phyloP scores from a whole-genome alignment of 257 asterid species.

The Solanum dulcamara region DNA sequence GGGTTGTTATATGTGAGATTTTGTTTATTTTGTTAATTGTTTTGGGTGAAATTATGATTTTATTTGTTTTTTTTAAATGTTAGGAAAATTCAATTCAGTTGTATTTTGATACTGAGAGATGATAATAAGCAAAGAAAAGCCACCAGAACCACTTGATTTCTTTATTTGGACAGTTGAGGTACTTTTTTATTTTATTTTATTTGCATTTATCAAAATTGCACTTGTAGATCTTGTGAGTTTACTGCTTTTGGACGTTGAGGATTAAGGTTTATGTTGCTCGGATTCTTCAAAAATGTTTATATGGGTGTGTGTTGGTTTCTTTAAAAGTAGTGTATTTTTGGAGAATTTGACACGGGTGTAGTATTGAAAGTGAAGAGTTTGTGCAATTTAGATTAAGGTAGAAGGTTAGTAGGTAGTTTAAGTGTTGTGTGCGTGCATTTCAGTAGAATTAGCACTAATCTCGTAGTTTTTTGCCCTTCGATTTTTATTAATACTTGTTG shows the following conservation, averaged over 20 bases:
- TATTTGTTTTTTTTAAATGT: neutral
- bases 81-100: neutral
- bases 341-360: neutral
- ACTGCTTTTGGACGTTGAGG: neutral
- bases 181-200: neutral
- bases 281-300: neutral
- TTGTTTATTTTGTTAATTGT: neutral
- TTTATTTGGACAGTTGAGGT: conserved; percentile 1
- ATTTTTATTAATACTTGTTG: neutral
- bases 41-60: neutral
- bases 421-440: neutral
- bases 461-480: neutral
- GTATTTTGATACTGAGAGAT: neutral
- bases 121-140: neutral
- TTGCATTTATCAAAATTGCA: neutral
- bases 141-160: neutral
- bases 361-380: no score
- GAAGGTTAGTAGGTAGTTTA: neutral
- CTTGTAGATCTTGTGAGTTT: neutral
- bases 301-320: no score
- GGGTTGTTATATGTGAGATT: no score
- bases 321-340: no score
- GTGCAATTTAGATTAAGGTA: neutral
- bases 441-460: neutral
- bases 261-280: neutral